A percentile compares a stretch with the other conserved stretches of the same genome.
phyloP scores from a whole-genome alignment of 345 rosid genomes.

The Balakata baccata region DNA sequence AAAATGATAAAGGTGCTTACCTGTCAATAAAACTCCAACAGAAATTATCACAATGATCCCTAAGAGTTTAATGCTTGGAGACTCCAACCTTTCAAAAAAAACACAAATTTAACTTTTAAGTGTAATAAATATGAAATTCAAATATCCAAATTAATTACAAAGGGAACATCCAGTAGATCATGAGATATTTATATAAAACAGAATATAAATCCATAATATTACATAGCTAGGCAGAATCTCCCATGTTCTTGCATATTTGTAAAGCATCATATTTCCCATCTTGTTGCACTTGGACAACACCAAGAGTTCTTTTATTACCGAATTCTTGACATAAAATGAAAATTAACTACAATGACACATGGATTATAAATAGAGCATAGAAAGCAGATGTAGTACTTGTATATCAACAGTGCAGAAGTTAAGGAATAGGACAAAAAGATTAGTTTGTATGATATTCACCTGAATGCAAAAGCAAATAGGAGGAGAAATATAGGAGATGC shows the following conservation, averaged over 20 bases:
- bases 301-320: neutral
- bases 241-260: neutral
- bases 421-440: constrained; percentile 2
- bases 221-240: neutral
- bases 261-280: neutral
- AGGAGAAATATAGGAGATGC: constrained; percentile 97
- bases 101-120: neutral
- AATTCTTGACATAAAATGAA: neutral
- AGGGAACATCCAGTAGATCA: neutral
- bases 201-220: neutral
- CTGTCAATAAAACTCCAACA: constrained; percentile 78
- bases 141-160: neutral
- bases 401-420: constrained; percentile 4
- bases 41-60: constrained; percentile 87
- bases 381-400: neutral
- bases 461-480: constrained; percentile 97
- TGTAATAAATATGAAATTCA: constrained; percentile 9
- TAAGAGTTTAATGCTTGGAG: constrained; percentile 87
- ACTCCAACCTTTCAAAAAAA: constrained; percentile 71
- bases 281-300: neutral
- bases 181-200: neutral
- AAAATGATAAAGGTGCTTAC: constrained; percentile 36
- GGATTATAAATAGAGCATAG: too few species aligned
- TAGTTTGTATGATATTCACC: constrained; percentile 42
- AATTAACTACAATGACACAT: too few species aligned